phyloP scores from a whole-genome alignment of 495 filamentous ascomycete genomes.

The Talaromyces ruber region DNA sequence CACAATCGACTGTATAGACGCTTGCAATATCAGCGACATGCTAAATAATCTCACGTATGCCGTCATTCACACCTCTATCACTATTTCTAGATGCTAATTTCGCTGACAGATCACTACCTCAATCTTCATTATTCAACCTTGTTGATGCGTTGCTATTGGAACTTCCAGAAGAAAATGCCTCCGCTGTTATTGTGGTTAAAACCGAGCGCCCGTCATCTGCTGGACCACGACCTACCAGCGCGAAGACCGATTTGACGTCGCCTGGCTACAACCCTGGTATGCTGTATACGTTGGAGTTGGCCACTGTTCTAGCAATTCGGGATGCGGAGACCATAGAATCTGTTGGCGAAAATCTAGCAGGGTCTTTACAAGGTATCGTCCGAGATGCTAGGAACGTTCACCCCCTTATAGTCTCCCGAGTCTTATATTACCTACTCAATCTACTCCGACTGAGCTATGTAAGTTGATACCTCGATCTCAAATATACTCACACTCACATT shows the following conservation, averaged over 20 bases:
- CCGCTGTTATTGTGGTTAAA: slow-evolving; percentile 81
- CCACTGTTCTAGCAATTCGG: slow-evolving; percentile 74
- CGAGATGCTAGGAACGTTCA: slow-evolving; percentile 73
- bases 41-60: slow-evolving; percentile 77
- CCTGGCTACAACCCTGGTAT: slow-evolving; percentile 79
- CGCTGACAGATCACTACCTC: slow-evolving; percentile 53
- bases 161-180: slow-evolving; percentile 75
- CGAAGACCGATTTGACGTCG: slow-evolving; percentile 39
- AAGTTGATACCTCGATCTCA: slow-evolving; percentile 23
- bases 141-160: slow-evolving; percentile 69
- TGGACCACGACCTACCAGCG: slow-evolving; percentile 34
- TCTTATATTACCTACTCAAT: slow-evolving; percentile 78
- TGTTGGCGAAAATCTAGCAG: slow-evolving; percentile 70
- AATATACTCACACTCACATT: slow-evolving; percentile 18
- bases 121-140: slow-evolving; percentile 55
- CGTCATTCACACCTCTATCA: not conserved
- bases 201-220: slow-evolving; percentile 55
- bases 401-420: slow-evolving; percentile 68
- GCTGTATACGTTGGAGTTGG: slow-evolving; percentile 82
- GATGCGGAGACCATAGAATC: slow-evolving; percentile 60
- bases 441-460: slow-evolving; percentile 83
- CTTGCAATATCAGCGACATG: slow-evolving; percentile 76
- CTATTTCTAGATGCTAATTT: not conserved
- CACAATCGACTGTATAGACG: slow-evolving; percentile 88
- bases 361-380: slow-evolving; percentile 70